Evolutionary conservation across 768 basidiomycete species (phyloP), one percentile per base, ranked within the genome.

Genomic region (Russula earlei): DNA sequence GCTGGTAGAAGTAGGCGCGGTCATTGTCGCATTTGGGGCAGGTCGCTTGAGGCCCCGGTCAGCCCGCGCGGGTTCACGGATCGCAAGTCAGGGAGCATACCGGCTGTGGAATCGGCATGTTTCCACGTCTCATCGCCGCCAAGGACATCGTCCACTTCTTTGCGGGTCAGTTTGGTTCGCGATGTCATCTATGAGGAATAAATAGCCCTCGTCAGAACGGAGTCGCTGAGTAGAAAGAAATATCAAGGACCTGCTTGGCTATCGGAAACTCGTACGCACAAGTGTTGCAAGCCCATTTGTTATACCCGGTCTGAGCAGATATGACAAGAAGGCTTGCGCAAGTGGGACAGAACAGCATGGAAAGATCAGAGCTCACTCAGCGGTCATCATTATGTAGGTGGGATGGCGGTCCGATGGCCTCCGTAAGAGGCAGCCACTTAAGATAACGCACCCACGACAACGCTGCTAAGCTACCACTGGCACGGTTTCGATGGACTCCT

Each of bases 221-320:
- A 36, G n/a, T 29, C 4, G 15, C 34, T 15, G 51, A 31, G 48
- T 42, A 52, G 22, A 66, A 61, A 22, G 59, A 62, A 29, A 42
- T 2, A 46, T 31, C 20, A 27, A 41, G 5, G 41, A 85, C 90
- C 72, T 89, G 88, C 66, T 91, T 87, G 3, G 81, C 79, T 63
- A 95, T 91, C 0, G 90, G 88, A 67, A 94, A 97, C 65, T 97
- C 91, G 67, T 98, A 99, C 3, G 96, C 85, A 67, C 96, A 98
- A 1, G 87, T 84, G 63, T 89, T 88, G 67, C 93, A 97, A 0
- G 85, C 84, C 87, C 91, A 95, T 75, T 91, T 92, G 72, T 95
- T 88, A 68, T 83, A 84, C 1, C 87, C 85, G 0, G 84, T 83
- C 58, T 87, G 85, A 6, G 80, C 74, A 5, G 85, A 87, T 47